Conservation (phyloP, 108 stramenopile genomes). For the Pseudonitzschia delicatissima region DNA sequence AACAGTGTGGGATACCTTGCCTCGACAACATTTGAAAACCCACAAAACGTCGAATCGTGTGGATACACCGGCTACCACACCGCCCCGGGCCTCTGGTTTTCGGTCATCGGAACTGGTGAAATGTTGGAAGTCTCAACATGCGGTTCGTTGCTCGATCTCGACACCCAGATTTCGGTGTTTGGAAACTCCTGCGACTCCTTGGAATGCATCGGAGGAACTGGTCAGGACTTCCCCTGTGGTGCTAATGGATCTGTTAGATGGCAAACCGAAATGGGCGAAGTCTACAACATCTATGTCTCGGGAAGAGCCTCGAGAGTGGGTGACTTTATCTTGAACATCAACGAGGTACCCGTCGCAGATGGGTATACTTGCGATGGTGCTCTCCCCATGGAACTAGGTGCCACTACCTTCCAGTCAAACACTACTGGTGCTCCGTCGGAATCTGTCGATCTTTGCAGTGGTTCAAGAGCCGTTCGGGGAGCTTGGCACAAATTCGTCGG, state of each 20-base stretch:
- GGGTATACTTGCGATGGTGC: conserved; percentile 13
- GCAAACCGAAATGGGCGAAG: conserved; percentile 11
- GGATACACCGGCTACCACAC: conserved; percentile 26
- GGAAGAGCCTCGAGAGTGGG: conserved; percentile 23
- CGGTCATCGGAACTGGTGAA: conserved; percentile 27
- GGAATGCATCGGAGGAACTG: conserved; percentile 28
- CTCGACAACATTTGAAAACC: conserved; percentile 1
- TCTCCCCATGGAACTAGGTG: conserved; percentile 6
- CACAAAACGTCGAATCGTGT: conserved; percentile 26
- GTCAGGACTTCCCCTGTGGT: conserved; percentile 19
- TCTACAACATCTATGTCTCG: conserved; percentile 30
- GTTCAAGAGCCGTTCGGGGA: conserved; percentile 10
- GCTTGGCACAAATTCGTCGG: conserved; percentile 29
- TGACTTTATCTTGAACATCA: conserved; percentile 25
- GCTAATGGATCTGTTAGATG: conserved; percentile 23
- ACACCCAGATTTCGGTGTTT: conserved; percentile 33
- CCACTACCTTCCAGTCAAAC: neutral
- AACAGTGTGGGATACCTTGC: conserved; percentile 6
- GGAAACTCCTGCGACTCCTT: conserved; percentile 18
- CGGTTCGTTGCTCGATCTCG: conserved; percentile 13
- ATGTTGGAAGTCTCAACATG: conserved; percentile 28
- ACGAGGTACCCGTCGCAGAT: conserved; percentile 4
- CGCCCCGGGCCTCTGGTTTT: conserved; percentile 34
- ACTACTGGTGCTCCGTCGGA: neutral
- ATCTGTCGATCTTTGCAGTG: neutral